Percentiles rank a stretch among this genome's conserved stretches.
These are phyloP conservation scores for Termitomyces bulborhizus DNA, from an alignment of 768 basidiomycete genomes.

Conservation along the genomic window DNA sequence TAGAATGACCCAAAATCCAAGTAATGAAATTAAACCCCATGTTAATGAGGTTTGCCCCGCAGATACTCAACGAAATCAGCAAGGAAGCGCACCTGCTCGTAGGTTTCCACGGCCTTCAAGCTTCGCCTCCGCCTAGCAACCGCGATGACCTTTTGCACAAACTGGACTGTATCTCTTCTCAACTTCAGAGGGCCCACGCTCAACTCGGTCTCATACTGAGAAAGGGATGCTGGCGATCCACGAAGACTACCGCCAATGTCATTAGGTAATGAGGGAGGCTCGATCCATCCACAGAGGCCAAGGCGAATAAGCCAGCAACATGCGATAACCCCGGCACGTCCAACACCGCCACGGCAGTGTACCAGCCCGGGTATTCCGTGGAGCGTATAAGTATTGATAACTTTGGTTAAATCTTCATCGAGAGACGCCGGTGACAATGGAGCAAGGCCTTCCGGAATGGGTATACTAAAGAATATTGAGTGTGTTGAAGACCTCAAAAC, in stretches of 20 bases:
- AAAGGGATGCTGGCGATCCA: neutral
- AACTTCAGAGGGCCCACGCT: neutral
- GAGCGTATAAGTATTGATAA: constrained; percentile 71
- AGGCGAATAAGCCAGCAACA: constrained; percentile 91
- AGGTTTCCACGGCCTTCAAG: constrained; percentile 88
- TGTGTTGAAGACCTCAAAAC: constrained; percentile 4
- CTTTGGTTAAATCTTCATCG: constrained; percentile 56
- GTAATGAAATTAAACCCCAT: neutral
- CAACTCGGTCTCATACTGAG: neutral
- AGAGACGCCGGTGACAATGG: constrained; percentile 54
- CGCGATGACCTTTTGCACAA: constrained; percentile 68
- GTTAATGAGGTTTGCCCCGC: constrained; percentile 10
- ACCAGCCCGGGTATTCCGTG: constrained; percentile 67
- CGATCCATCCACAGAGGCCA: constrained; percentile 76
- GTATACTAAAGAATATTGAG: constrained; percentile 44
- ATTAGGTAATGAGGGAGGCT: constrained; percentile 6
- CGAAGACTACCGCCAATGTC: neutral
- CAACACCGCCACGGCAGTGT: constrained; percentile 93
- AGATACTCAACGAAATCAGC: constrained; percentile 71
- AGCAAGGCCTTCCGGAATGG: constrained; percentile 85
- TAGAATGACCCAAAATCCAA: neutral
- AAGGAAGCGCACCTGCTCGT: constrained; percentile 85
- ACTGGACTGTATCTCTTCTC: constrained; percentile 45
- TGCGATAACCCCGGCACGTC: constrained; percentile 87
- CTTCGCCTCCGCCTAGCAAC: constrained; percentile 74